Percentiles rank a stretch among this genome's conserved stretches.
Conservation (phyloP, 2,329 filamentous ascomycete genomes). For the Polychaeton citri region DNA sequence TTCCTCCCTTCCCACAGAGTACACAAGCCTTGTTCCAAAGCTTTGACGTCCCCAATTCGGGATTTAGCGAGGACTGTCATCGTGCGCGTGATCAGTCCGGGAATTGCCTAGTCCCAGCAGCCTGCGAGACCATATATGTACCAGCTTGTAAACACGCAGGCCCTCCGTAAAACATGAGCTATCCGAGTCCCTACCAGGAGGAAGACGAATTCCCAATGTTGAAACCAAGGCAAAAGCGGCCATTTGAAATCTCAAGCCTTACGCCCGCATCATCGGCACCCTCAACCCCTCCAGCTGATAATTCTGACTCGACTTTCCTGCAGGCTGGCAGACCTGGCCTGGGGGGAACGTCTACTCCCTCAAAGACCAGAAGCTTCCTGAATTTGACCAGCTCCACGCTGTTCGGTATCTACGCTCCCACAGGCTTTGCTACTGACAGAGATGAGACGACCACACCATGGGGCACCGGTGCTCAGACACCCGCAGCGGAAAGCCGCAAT, state of each 20-base stretch:
- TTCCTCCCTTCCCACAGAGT: no score
- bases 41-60: no score
- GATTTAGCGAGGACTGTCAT: no score
- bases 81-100: no score
- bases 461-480: conserved; percentile 65
- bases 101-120: no score
- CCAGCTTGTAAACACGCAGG: no score
- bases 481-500: conserved; percentile 22
- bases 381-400: conserved; percentile 85
- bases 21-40: no score
- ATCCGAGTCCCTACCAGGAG: conserved; percentile 9
- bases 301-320: conserved; percentile 9
- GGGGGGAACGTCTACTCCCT: conserved; percentile 28
- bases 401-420: conserved; percentile 75
- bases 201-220: conserved; percentile 8
- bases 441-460: conserved; percentile 45
- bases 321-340: conserved; percentile 4
- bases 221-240: conserved; percentile 59
- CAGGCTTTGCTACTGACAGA: conserved; percentile 41
- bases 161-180: conserved; percentile 17
- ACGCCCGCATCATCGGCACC: conserved; percentile 23
- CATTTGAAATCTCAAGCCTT: conserved; percentile 48
- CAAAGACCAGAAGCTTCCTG: conserved; percentile 62
- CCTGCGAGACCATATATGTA: no score
- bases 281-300: conserved; percentile 12